Conservation (phyloP, 1,139 yeast genomes). For the Blastobotrys arbuscula region DNA sequence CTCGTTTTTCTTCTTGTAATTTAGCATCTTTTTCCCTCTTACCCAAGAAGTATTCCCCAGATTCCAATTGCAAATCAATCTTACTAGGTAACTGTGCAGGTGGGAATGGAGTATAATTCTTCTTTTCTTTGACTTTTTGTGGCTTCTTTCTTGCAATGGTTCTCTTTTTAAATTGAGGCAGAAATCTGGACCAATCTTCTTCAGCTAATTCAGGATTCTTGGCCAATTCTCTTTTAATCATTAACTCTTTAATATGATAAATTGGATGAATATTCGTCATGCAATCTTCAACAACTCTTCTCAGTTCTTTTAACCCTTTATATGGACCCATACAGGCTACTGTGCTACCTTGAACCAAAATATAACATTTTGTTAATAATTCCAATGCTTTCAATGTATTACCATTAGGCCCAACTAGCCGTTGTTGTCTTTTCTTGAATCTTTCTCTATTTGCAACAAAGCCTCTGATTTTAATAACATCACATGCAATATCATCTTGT, state of each 20-base stretch:
- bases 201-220: constrained; percentile 91
- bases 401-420: constrained; percentile 95
- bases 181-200: constrained; percentile 95
- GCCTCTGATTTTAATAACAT: constrained; percentile 90
- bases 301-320: constrained; percentile 84
- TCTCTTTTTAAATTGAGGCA: constrained; percentile 95
- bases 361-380: constrained; percentile 85
- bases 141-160: constrained; percentile 93
- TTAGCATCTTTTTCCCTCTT: constrained; percentile 72
- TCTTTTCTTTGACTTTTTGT: constrained; percentile 38
- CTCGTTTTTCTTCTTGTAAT: constrained; percentile 71
- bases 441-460: constrained; percentile 86
- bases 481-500: constrained; percentile 92
- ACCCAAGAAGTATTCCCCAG: constrained; percentile 96
- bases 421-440: constrained; percentile 90
- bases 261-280: constrained; percentile 96
- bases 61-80: constrained; percentile 94
- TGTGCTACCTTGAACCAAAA: constrained; percentile 94
- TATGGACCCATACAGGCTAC: constrained; percentile 97
- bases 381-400: constrained; percentile 94
- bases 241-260: constrained; percentile 91
- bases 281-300: constrained; percentile 96
- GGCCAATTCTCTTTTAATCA: constrained; percentile 94
- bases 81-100: constrained; percentile 96
- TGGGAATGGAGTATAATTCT: constrained; percentile 91